These are phyloP conservation scores for Camelina hispida DNA, from an alignment of 345 rosid genomes.

Conservation along the genomic window DNA sequence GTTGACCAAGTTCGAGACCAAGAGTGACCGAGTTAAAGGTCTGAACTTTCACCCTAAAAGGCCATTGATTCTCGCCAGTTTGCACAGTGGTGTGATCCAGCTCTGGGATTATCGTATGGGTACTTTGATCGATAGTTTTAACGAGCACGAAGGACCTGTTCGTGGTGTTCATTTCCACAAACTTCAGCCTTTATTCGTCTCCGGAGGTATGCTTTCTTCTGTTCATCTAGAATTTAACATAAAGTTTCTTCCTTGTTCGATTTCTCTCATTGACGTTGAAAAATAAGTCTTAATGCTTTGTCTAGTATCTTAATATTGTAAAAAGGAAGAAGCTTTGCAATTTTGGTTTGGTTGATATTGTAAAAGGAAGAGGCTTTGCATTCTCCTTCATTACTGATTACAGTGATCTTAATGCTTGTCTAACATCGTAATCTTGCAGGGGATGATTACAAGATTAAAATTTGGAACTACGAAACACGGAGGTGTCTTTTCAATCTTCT, in stretches of 20 bases:
- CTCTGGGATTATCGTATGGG: slow-evolving; percentile 99
- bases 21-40: slow-evolving; percentile 97
- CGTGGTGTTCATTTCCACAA: slow-evolving; percentile 97
- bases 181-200: slow-evolving; percentile 91
- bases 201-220: slow-evolving; percentile 71
- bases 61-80: slow-evolving; percentile 98
- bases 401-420: too few species aligned
- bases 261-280: too few species aligned
- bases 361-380: too few species aligned
- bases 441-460: slow-evolving; percentile 96
- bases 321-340: too few species aligned
- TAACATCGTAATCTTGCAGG: slow-evolving; percentile 50
- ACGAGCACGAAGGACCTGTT: slow-evolving; percentile 98
- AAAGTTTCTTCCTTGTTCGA: too few species aligned
- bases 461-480: slow-evolving; percentile 93
- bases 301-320: too few species aligned
- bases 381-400: slow-evolving; percentile 17
- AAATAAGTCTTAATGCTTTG: too few species aligned
- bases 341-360: too few species aligned
- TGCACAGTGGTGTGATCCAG: slow-evolving; percentile 99
- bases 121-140: slow-evolving; percentile 88
- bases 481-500: slow-evolving; percentile 93
- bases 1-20: slow-evolving; percentile 98
- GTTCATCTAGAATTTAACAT: too few species aligned
- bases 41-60: slow-evolving; percentile 92